A percentile compares a stretch with the other conserved stretches of the same genome.
Evolutionary conservation across 352 stramenopile species (phyloP).

Genomic region (Blastocystis sp.): DNA sequence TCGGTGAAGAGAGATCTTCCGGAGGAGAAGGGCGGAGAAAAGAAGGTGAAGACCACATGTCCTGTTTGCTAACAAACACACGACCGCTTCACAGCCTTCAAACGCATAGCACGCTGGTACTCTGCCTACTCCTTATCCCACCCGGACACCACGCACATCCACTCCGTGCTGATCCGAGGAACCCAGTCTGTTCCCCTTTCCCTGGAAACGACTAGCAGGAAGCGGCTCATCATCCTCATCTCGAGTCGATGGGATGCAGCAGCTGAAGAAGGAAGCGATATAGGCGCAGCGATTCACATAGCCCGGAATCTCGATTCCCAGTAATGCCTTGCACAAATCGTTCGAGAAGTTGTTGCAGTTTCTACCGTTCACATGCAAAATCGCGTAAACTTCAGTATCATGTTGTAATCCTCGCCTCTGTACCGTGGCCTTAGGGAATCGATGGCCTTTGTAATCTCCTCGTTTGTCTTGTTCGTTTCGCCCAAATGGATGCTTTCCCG

Average conservation of each 20-base stretch:
- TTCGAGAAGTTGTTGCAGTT: constrained; percentile 64
- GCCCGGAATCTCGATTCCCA: constrained; percentile 13
- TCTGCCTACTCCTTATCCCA: neutral
- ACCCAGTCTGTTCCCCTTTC: no score
- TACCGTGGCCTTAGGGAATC: constrained; percentile 12
- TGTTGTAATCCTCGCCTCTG: constrained; percentile 32
- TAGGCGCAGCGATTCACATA: constrained; percentile 55
- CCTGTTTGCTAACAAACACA: constrained; percentile 34
- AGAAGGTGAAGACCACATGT: neutral
- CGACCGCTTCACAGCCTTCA: neutral
- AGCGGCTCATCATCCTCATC: neutral
- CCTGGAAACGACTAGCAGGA: neutral
- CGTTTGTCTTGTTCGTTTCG: neutral
- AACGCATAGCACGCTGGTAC: constrained; percentile 39
- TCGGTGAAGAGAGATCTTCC: neutral
- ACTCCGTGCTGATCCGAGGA: no score
- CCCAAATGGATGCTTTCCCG: constrained; percentile 48
- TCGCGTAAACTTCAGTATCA: constrained; percentile 12
- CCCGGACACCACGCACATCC: no score
- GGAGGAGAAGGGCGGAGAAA: no score
- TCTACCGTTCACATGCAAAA: neutral
- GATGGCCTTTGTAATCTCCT: neutral
- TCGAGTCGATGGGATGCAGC: constrained; percentile 9
- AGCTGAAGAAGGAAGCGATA: constrained; percentile 39
- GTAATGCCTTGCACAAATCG: constrained; percentile 26